Evolutionary conservation across 768 basidiomycete species (phyloP).

Genomic region (Macrolepiota albuminosa): DNA sequence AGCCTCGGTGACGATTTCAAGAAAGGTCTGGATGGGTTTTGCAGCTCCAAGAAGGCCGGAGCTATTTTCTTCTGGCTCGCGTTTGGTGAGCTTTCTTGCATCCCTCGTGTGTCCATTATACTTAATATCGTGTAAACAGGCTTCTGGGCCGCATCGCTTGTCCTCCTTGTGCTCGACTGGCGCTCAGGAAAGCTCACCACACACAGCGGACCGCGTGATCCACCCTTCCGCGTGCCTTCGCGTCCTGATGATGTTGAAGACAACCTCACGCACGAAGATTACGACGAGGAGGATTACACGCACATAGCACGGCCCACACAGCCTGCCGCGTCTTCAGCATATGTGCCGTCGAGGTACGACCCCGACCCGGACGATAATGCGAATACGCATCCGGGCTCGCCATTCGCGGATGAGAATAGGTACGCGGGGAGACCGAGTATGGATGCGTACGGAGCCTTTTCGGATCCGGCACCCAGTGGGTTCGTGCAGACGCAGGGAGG

Average conservation of each 20-base stretch:
- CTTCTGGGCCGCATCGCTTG: conserved; percentile 71
- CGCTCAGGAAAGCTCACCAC: conserved; percentile 59
- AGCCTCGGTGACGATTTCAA: conserved; percentile 60
- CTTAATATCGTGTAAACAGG: conserved; percentile 30
- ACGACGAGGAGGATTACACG: conserved; percentile 42
- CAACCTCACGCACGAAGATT: conserved; percentile 18
- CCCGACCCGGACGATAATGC: neutral
- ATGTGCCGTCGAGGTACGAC: conserved; percentile 10
- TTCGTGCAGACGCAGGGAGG: conserved; percentile 29
- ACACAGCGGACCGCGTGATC: conserved; percentile 54
- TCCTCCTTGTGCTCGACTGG: conserved; percentile 70
- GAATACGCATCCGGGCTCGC: conserved; percentile 14
- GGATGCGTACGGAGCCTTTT: conserved; percentile 89
- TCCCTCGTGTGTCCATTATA: neutral
- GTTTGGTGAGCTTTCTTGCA: conserved; percentile 48
- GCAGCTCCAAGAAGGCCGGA: conserved; percentile 88
- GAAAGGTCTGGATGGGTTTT: conserved; percentile 73
- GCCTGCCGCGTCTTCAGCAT: conserved; percentile 10
- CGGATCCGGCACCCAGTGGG: conserved; percentile 78
- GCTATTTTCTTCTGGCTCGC: conserved; percentile 87
- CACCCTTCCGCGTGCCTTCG: conserved; percentile 61
- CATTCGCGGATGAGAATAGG: conserved; percentile 51
- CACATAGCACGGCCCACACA: conserved; percentile 37
- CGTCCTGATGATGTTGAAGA: conserved; percentile 42
- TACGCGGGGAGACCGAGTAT: conserved; percentile 58